Evolutionary conservation across 768 basidiomycete genomes (phyloP).

Genomic region (Chlorophyllum brunneum): DNA sequence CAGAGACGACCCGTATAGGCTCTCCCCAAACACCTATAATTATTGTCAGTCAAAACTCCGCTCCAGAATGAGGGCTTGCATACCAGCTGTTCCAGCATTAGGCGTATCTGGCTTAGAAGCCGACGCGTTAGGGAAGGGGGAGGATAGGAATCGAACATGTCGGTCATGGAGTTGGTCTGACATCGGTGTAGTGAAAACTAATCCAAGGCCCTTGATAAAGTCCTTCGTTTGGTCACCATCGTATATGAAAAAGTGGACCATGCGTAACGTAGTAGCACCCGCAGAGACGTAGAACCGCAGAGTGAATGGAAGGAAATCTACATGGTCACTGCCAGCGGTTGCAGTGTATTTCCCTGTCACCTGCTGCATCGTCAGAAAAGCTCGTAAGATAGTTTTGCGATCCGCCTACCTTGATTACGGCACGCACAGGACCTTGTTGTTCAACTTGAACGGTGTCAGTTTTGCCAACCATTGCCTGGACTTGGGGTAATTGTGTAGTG

Average conservation of each 20-base stretch:
- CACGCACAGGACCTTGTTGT: slow-evolving; percentile 33
- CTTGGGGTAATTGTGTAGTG: slow-evolving; percentile 12
- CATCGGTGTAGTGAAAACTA: slow-evolving; percentile 31
- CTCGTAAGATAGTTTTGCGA: background rate
- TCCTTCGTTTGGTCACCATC: slow-evolving; percentile 34
- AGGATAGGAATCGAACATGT: slow-evolving; percentile 29
- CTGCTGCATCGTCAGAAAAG: slow-evolving; percentile 13
- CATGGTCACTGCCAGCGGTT: slow-evolving; percentile 23
- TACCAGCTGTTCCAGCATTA: slow-evolving; percentile 3
- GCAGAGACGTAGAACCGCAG: slow-evolving; percentile 33
- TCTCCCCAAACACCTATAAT: slow-evolving; percentile 32
- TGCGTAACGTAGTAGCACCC: slow-evolving; percentile 27
- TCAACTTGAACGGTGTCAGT: slow-evolving; percentile 28
- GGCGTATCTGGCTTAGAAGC: slow-evolving; percentile 2
- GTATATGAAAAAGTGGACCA: slow-evolving; percentile 35
- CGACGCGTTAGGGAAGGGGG: slow-evolving; percentile 15
- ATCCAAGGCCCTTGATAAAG: slow-evolving; percentile 34
- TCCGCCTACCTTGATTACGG: slow-evolving; percentile 30
- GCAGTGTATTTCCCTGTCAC: slow-evolving; percentile 30
- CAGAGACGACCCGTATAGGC: slow-evolving; percentile 32
- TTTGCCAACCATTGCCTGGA: slow-evolving; percentile 19
- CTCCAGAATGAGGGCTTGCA: background rate
- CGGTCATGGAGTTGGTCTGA: slow-evolving; percentile 31
- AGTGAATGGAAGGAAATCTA: slow-evolving; percentile 32
- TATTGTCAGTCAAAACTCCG: background rate